Evolutionary conservation across 1,139 yeast species (phyloP).

Genomic region (Barnettozyma hawaiiensis): DNA sequence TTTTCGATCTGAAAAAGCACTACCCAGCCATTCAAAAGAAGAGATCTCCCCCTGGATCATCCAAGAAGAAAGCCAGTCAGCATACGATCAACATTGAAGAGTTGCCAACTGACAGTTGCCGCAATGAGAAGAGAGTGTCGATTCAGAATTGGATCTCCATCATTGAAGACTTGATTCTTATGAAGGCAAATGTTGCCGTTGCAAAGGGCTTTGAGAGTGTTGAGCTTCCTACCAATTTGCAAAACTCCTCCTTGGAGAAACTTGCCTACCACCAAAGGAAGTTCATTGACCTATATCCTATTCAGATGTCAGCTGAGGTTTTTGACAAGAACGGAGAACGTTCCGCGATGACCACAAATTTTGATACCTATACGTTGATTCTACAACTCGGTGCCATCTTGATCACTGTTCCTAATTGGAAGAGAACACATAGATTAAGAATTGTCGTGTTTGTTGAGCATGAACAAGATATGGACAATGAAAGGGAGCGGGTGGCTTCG

Average conservation of each 20-base stretch:
- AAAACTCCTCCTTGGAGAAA: constrained; percentile 23
- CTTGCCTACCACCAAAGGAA: constrained; percentile 32
- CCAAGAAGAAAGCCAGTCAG: constrained; percentile 9
- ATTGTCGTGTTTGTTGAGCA: constrained; percentile 88
- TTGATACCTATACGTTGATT: constrained; percentile 90
- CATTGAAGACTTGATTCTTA: constrained; percentile 84
- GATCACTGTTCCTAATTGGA: constrained; percentile 92
- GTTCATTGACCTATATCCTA: constrained; percentile 85
- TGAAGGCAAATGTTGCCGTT: constrained; percentile 89
- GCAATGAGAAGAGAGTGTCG: constrained; percentile 63
- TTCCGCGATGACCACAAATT: constrained; percentile 75
- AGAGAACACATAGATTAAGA: constrained; percentile 61
- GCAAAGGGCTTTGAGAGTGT: constrained; percentile 77
- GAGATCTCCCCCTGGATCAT: constrained; percentile 18
- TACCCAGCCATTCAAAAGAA: constrained; percentile 16
- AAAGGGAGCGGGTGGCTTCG: constrained; percentile 51
- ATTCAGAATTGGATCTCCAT: constrained; percentile 87
- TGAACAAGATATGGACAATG: constrained; percentile 64
- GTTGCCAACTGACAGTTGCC: constrained; percentile 78
- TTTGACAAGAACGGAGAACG: constrained; percentile 56
- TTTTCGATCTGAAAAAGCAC: constrained; percentile 51
- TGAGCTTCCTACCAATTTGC: constrained; percentile 42
- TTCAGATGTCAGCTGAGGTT: constrained; percentile 87
- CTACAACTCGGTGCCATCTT: constrained; percentile 89
- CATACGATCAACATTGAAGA: constrained; percentile 24